Percentiles rank a stretch among this genome's conserved stretches.
phyloP scores from a whole-genome alignment of 1,139 yeast species.

The Suhomyces guaymorum region DNA sequence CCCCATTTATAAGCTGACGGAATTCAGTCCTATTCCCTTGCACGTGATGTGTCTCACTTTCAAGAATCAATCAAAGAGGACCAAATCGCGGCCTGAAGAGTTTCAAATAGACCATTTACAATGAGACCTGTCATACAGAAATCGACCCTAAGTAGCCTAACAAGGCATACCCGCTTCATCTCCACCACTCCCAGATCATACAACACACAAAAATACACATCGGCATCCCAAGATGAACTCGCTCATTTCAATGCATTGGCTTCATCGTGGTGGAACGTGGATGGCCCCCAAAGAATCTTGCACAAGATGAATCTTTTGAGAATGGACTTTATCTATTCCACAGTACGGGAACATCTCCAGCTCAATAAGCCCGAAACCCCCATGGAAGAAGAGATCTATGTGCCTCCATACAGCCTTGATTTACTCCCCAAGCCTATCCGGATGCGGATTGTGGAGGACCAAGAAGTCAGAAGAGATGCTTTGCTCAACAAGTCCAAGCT shows the following conservation, averaged over 20 bases:
- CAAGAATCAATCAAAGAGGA: too few species aligned
- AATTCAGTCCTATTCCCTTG: too few species aligned
- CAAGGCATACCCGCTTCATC: not conserved
- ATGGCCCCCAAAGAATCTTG: constrained; percentile 88
- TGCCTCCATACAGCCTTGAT: constrained; percentile 76
- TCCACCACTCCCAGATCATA: not conserved
- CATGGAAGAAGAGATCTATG: constrained; percentile 54
- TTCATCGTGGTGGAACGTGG: constrained; percentile 92
- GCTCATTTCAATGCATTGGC: constrained; percentile 85
- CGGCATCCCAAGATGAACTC: constrained; percentile 53
- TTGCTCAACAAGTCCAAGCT: constrained; percentile 38
- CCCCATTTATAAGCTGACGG: too few species aligned
- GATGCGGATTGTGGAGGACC: constrained; percentile 49
- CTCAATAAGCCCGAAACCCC: constrained; percentile 41
- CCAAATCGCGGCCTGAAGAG: too few species aligned
- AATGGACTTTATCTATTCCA: constrained; percentile 78
- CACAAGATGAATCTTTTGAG: constrained; percentile 92
- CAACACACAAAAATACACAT: constrained; percentile 25
- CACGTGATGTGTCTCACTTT: too few species aligned
- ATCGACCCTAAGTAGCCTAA: not conserved
- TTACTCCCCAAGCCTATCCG: constrained; percentile 61
- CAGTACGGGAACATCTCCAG: constrained; percentile 49
- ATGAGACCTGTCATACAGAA: not conserved
- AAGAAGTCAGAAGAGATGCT: constrained; percentile 44
- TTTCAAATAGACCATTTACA: too few species aligned